Evolutionary conservation across 192 early-diverging fungal species (phyloP).

Genomic region (Coemansia sp.): DNA sequence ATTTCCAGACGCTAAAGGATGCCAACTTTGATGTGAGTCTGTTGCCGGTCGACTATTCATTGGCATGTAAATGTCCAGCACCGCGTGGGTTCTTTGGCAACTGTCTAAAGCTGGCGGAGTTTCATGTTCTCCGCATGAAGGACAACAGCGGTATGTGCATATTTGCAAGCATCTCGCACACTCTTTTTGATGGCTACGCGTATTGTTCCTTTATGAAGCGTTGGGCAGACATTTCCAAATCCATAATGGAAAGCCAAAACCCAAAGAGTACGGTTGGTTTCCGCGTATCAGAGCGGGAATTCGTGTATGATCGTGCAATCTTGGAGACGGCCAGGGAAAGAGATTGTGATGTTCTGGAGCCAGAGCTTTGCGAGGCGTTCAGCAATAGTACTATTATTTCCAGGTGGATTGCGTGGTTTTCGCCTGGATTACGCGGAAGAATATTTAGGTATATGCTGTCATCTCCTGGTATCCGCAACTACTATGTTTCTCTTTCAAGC

Average conservation of each 20-base stretch:
- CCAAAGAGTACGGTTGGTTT: neutral
- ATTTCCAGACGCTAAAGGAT: slow-evolving; percentile 9
- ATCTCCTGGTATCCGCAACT: neutral
- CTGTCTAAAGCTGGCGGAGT: neutral
- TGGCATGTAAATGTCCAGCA: neutral
- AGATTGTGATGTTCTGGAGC: neutral
- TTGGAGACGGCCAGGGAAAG: neutral
- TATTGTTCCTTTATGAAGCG: neutral
- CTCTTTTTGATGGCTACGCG: neutral
- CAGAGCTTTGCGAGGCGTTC: neutral
- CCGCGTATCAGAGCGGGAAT: neutral
- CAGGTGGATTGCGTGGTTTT: neutral
- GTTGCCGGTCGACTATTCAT: slow-evolving; percentile 9
- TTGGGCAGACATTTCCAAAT: neutral
- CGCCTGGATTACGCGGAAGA: neutral
- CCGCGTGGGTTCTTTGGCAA: neutral
- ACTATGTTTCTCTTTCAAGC: neutral
- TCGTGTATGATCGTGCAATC: neutral
- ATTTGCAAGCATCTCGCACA: neutral
- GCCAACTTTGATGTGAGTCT: slow-evolving; percentile 12
- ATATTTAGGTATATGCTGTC: neutral
- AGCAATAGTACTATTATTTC: neutral
- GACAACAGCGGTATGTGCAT: neutral
- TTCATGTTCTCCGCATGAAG: neutral
- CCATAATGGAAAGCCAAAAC: neutral